Conservation (phyloP, 2,329 filamentous ascomycete species). For the Elsinoe ampelina region DNA sequence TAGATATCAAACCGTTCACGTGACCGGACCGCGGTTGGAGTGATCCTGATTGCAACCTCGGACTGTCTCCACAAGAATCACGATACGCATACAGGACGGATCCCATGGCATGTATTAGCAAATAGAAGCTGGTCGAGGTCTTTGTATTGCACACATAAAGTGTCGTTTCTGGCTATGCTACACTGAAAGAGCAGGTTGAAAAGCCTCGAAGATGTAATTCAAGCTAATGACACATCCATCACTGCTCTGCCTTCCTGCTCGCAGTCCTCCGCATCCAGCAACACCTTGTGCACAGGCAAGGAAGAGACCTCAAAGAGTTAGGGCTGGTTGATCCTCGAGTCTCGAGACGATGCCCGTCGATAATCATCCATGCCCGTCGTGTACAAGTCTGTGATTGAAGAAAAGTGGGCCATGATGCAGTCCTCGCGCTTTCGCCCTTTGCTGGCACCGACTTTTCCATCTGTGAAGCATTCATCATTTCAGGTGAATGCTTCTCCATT, state of each 20-base stretch:
- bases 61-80: too few relatives aligned
- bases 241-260: neutral
- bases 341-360: neutral
- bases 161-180: neutral
- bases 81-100: too few relatives aligned
- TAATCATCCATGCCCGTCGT: neutral
- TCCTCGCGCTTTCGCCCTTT: constrained; percentile 14
- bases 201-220: constrained; percentile 12
- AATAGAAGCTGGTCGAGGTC: neutral
- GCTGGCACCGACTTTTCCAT: constrained; percentile 4
- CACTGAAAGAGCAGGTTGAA: neutral
- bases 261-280: neutral
- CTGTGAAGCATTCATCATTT: constrained; percentile 3
- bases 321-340: neutral
- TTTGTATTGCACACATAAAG: neutral
- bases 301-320: neutral
- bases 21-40: neutral
- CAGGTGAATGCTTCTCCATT: constrained; percentile 3
- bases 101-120: too few relatives aligned
- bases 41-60: neutral
- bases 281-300: neutral
- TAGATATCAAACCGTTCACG: neutral
- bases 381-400: neutral
- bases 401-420: constrained; percentile 13
- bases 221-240: constrained; percentile 17